Evolutionary conservation across 768 basidiomycete genomes (phyloP).

Genomic region (Cystofilobasidium bisporidii): DNA sequence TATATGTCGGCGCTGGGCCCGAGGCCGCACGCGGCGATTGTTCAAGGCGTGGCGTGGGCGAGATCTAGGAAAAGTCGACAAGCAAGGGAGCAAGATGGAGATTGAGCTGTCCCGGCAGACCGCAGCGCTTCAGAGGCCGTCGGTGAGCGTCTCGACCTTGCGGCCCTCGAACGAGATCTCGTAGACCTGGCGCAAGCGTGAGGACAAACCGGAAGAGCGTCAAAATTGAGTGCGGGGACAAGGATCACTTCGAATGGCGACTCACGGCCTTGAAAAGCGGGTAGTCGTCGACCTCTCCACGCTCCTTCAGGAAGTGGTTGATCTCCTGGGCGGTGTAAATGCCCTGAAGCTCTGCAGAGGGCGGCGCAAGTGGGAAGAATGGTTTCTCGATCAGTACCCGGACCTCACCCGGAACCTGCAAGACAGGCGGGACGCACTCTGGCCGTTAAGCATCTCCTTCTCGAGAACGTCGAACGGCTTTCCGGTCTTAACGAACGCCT

Average conservation of each 20-base stretch:
- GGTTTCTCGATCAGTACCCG: no score
- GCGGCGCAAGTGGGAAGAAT: no score
- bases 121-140: conserved; percentile 32
- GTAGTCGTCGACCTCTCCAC: conserved; percentile 21
- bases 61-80: no score
- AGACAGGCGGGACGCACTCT: conserved; percentile 32
- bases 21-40: no score
- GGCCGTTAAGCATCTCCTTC: conserved; percentile 31
- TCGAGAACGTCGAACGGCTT: conserved; percentile 15
- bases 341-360: conserved; percentile 22
- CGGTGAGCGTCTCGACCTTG: conserved; percentile 36
- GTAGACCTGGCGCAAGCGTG: conserved; percentile 36
- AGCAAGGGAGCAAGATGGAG: no score
- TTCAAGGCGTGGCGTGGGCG: no score
- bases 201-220: neutral
- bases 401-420: no score
- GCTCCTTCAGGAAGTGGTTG: conserved; percentile 20
- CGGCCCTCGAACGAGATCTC: conserved; percentile 38
- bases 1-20: no score
- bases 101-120: no score
- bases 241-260: neutral
- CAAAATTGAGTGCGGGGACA: neutral
- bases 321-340: conserved; percentile 28
- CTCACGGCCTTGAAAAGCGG: conserved; percentile 19
- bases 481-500: conserved; percentile 21